A percentile compares a stretch with the other conserved stretches of the same genome.
These are phyloP conservation scores for Arxiozyma slooffiae DNA, from an alignment of 1,139 yeast species.

Conservation along the genomic window DNA sequence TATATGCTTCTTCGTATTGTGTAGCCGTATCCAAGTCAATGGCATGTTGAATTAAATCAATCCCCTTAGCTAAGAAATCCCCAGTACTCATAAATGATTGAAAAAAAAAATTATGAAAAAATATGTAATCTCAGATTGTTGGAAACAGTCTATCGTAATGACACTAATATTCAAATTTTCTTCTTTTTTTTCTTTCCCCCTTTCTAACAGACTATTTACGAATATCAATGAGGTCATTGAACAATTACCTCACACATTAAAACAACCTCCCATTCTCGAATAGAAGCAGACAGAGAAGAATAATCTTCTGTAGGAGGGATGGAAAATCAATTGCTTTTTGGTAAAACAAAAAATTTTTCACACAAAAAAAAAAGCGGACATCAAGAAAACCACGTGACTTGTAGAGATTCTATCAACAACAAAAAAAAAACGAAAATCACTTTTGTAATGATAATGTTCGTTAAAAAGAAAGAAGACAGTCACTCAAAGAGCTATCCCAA, in stretches of 20 bases:
- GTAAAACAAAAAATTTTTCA: neutral
- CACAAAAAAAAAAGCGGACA: neutral
- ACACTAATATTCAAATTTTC: no score
- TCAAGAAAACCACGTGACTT: neutral
- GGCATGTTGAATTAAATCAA: constrained; percentile 87
- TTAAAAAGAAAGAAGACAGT: neutral
- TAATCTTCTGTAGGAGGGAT: neutral
- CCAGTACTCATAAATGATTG: constrained; percentile 44
- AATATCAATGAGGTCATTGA: no score
- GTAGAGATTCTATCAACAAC: no score
- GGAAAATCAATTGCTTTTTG: no score
- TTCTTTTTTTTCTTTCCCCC: no score
- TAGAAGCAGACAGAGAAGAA: neutral
- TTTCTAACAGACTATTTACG: no score
- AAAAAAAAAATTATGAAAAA: no score
- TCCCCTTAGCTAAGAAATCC: constrained; percentile 86
- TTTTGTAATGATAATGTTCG: no score
- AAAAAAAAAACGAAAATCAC: no score
- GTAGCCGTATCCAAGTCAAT: constrained; percentile 91
- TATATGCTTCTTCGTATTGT: constrained; percentile 88
- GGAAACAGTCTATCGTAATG: no score
- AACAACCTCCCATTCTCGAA: neutral
- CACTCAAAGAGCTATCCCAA: no score
- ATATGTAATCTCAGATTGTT: no score
- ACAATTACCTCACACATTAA: neutral